Evolutionary conservation across 208 protist genomes (phyloP).

Genomic region (Naegleria fowleri): DNA sequence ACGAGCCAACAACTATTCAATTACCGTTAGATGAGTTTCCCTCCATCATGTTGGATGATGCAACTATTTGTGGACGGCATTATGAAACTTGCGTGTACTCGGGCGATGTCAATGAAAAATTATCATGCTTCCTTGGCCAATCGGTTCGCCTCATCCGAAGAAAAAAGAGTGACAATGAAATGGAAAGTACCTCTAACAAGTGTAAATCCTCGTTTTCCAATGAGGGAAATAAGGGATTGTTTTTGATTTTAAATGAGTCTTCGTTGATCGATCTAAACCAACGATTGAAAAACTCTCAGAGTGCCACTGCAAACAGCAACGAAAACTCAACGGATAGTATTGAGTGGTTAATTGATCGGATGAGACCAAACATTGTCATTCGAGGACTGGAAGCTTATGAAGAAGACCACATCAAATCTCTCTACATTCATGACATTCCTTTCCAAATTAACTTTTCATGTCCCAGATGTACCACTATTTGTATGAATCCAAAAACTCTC

Average conservation of each 20-base stretch:
- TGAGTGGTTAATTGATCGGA: slow-evolving; percentile 8
- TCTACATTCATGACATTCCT: neutral
- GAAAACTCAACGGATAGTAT: neutral
- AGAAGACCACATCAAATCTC: neutral
- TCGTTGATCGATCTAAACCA: neutral
- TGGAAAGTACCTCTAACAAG: neutral
- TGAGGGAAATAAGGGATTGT: neutral
- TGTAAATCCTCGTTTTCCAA: neutral
- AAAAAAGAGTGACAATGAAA: neutral
- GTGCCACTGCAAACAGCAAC: neutral
- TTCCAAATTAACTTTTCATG: neutral
- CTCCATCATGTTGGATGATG: neutral
- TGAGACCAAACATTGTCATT: slow-evolving; percentile 25
- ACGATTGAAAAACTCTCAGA: neutral
- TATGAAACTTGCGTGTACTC: neutral
- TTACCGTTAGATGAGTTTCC: neutral
- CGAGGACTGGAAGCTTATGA: neutral
- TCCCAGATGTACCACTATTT: slow-evolving; percentile 5
- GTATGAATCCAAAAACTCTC: neutral
- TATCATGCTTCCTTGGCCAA: neutral
- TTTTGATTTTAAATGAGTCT: neutral
- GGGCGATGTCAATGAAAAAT: neutral
- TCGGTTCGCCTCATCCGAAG: neutral
- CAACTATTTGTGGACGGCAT: neutral
- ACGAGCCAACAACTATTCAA: neutral